Evolutionary conservation across 2,329 filamentous ascomycete species (phyloP).

Genomic region (Fusarium heterosporum): DNA sequence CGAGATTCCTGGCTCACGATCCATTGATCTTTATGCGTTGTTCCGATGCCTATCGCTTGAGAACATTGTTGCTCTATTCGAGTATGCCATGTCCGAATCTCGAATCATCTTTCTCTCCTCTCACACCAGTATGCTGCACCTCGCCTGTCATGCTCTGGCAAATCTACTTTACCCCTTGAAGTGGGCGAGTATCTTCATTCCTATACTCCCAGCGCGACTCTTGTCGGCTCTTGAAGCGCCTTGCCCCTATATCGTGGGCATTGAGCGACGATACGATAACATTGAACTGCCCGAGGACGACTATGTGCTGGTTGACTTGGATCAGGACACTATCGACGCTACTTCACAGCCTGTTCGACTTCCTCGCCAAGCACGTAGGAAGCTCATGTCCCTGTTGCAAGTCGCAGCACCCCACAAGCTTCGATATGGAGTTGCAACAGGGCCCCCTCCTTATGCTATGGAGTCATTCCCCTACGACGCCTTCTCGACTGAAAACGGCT

Average conservation of each 20-base stretch:
- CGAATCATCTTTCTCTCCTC: conserved; percentile 96
- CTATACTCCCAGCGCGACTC: conserved; percentile 86
- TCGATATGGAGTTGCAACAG: conserved; percentile 85
- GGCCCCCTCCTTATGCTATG: conserved; percentile 90
- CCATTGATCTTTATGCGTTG: conserved; percentile 90
- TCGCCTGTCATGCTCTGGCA: conserved; percentile 87
- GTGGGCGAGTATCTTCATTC: conserved; percentile 95
- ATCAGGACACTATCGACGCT: conserved; percentile 89
- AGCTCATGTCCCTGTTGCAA: conserved; percentile 88
- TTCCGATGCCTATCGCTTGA: conserved; percentile 91
- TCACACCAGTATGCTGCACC: conserved; percentile 94
- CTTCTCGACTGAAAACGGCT: conserved; percentile 87
- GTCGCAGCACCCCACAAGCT: conserved; percentile 90
- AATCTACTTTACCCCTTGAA: conserved; percentile 90
- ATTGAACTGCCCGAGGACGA: conserved; percentile 92
- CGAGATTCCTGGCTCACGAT: conserved; percentile 91
- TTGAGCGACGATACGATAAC: conserved; percentile 90
- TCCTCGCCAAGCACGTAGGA: conserved; percentile 89
- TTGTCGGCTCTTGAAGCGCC: conserved; percentile 93
- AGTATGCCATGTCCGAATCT: conserved; percentile 92
- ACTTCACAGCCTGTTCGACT: conserved; percentile 81
- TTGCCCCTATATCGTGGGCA: conserved; percentile 96
- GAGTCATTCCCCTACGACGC: conserved; percentile 93
- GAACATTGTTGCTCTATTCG: conserved; percentile 92
- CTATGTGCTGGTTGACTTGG: conserved; percentile 93